phyloP scores from a whole-genome alignment of 441 rosid species.

The Monsonia emarginata region DNA sequence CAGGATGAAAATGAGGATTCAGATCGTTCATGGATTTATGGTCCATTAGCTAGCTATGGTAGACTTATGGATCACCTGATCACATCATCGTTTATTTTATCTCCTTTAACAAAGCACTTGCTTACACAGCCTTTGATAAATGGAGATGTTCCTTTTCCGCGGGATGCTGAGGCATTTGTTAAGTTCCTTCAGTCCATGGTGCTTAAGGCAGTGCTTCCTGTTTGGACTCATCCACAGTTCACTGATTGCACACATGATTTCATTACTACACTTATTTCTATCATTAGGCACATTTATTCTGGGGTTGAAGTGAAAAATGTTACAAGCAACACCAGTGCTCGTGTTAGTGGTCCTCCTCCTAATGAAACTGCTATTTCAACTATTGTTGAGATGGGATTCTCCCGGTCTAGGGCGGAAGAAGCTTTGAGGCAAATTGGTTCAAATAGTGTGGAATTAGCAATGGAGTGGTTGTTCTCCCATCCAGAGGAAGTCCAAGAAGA shows the following conservation, averaged over 20 bases:
- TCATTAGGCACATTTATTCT: constrained; percentile 77
- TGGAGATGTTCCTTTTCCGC: constrained; percentile 62
- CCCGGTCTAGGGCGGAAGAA: constrained; percentile 93
- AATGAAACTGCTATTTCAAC: constrained; percentile 80
- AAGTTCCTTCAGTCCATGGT: constrained; percentile 92
- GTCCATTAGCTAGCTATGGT: constrained; percentile 85
- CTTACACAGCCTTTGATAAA: constrained; percentile 66
- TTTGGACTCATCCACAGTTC: constrained; percentile 84
- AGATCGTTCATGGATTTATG: constrained; percentile 80
- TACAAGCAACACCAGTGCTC: constrained; percentile 41
- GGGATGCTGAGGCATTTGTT: constrained; percentile 84
- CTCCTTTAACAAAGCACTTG: constrained; percentile 80
- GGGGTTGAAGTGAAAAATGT: constrained; percentile 89
- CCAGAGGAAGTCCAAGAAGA: constrained; percentile 89
- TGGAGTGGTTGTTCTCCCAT: constrained; percentile 97
- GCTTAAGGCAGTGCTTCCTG: constrained; percentile 86
- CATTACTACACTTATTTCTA: constrained; percentile 65
- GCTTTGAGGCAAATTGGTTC: constrained; percentile 94
- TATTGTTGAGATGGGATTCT: constrained; percentile 96
- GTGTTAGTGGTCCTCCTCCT: constrained; percentile 78
- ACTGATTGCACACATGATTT: constrained; percentile 72
- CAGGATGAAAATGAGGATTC: constrained; percentile 58
- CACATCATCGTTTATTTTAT: constrained; percentile 78
- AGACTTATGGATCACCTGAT: constrained; percentile 94
- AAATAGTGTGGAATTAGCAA: constrained; percentile 91